phyloP scores from a whole-genome alignment of 2,329 filamentous ascomycete genomes.

The Ceratocystis destructans region DNA sequence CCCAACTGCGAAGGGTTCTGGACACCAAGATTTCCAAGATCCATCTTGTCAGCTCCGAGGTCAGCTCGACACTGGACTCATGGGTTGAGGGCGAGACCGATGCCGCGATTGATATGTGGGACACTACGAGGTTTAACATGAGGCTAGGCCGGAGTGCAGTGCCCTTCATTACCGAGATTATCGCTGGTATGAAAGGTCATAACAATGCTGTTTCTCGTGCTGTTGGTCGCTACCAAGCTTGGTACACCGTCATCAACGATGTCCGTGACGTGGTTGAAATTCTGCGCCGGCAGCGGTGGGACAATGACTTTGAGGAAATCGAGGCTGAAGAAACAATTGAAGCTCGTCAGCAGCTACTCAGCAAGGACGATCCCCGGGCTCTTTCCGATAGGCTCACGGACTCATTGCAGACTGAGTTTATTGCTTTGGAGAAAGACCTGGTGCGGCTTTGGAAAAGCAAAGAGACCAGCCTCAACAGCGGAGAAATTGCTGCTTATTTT shows the following conservation, averaged over 20 bases:
- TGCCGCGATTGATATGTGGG: constrained; percentile 51
- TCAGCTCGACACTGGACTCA: constrained; percentile 45
- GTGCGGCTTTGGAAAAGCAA: constrained; percentile 36
- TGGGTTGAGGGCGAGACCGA: constrained; percentile 45
- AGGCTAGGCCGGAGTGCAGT: constrained; percentile 53
- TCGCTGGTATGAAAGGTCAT: constrained; percentile 57
- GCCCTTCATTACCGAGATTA: constrained; percentile 54
- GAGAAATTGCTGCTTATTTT: constrained; percentile 48
- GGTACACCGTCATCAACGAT: constrained; percentile 60
- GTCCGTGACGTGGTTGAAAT: constrained; percentile 49
- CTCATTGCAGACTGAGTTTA: constrained; percentile 43
- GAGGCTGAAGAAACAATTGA: constrained; percentile 61
- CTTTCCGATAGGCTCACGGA: constrained; percentile 46
- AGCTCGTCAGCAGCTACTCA: constrained; percentile 51
- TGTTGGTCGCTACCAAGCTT: constrained; percentile 51
- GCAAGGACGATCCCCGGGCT: constrained; percentile 54
- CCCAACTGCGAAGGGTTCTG: constrained; percentile 50
- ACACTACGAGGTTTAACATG: constrained; percentile 40
- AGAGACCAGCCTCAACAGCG: constrained; percentile 34
- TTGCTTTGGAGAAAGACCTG: constrained; percentile 44
- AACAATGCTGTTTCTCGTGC: constrained; percentile 51
- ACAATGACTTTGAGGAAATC: constrained; percentile 58
- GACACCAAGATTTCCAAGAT: constrained; percentile 51
- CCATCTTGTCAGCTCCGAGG: constrained; percentile 48
- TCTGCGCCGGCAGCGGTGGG: constrained; percentile 57